Base-by-base conservation (phyloP, 768 basidiomycete species). In the Boletus huronensis region DNA sequence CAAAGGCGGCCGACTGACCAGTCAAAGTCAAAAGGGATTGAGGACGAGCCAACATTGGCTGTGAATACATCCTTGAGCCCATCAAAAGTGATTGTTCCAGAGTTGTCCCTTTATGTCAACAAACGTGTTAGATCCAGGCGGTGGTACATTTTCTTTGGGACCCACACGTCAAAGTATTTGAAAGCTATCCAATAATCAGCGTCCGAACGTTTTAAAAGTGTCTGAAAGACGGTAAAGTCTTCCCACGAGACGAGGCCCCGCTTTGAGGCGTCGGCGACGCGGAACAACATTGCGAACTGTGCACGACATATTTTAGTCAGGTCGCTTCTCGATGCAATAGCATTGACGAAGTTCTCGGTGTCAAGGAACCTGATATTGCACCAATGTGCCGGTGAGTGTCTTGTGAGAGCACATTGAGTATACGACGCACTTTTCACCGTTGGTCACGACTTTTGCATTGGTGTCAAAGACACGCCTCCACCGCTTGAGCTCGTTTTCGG, bases 101-200 rank as follows among this genome's bases (percentile, higher is more conserved):
- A 90, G 57, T 85, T 81, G 69, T 98, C 93, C 36, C 91, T 93
- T 70, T 36, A 57, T 16, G 29, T 10, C 25, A 35, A 55, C 26
- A 42, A 21, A 46, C 47, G 35, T 19, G 50, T 69, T 36, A 60
- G 34, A 40, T 34, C 38, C 31, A 9, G 31, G 32, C 10, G 5
- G 9, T 1, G 28, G 36, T 34, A 31, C n/a, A 41, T 26, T 38
- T 41, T 42, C 29, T 10, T 42, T 25, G 17, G 5, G n/a, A 80
- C 90, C 68, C 74, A 94, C 93, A 88, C 88, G 71, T 97, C 94
- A 70, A 96, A 97, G 68, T 91, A 95, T 69, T 90, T 87, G 77
- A 96, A 96, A 19, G 94, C 93, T 72, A 95, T 94, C 81, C 89
- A 92, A 72, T 96, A 95, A 70, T 98, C 94, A 29, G 96, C 96